A percentile compares a stretch with the other conserved stretches of the same genome.
Conservation (phyloP, 1,284 basidiomycete genomes). For the Sphagnurus paluster region DNA sequence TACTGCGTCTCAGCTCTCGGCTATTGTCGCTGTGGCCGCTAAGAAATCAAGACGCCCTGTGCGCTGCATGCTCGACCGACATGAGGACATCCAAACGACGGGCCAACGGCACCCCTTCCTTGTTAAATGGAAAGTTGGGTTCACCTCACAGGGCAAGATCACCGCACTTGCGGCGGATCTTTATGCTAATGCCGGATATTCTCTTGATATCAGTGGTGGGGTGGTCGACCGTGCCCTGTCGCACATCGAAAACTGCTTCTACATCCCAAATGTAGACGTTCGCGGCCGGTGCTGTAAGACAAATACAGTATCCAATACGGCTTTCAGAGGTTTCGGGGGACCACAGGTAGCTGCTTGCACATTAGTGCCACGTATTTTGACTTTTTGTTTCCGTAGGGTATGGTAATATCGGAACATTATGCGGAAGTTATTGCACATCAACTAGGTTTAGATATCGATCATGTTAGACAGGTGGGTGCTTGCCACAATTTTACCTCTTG, state of each 20-base stretch:
- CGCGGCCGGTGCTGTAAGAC: constrained; percentile 15
- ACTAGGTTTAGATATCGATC: constrained; percentile 15
- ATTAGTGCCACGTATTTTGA: neutral
- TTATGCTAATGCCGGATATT: constrained; percentile 16
- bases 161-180: constrained; percentile 11
- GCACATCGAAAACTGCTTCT: constrained; percentile 18
- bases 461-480: constrained; percentile 11
- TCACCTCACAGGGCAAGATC: constrained; percentile 15
- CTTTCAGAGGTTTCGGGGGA: constrained; percentile 16
- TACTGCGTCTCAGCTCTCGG: constrained; percentile 6
- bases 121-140: constrained; percentile 17
- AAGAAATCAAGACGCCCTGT: constrained; percentile 17
- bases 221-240: constrained; percentile 16
- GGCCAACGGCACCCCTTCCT: constrained; percentile 18
- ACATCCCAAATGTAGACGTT: constrained; percentile 16
- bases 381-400: constrained; percentile 6
- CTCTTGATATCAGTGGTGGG: constrained; percentile 17
- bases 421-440: constrained; percentile 14
- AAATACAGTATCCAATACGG: constrained; percentile 19
- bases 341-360: constrained; percentile 8
- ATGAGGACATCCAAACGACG: constrained; percentile 16
- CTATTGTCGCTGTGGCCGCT: constrained; percentile 15
- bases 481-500: neutral
- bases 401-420: constrained; percentile 16
- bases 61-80: constrained; percentile 18